Evolutionary conservation across 1,284 basidiomycete genomes (phyloP).

Genomic region (Cutaneotrichosporon mucoides): DNA sequence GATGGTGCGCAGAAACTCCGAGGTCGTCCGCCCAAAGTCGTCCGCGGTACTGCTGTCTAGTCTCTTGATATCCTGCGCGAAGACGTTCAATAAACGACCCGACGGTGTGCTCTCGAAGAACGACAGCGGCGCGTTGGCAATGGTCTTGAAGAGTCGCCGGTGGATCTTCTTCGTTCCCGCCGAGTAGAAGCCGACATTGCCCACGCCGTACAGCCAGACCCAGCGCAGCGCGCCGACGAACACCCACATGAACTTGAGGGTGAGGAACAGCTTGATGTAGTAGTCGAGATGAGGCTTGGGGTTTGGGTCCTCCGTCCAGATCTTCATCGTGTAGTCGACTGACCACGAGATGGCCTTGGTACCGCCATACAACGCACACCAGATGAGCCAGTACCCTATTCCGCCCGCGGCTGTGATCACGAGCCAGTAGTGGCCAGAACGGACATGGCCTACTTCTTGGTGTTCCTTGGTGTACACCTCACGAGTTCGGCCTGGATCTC

Average conservation of each 20-base stretch:
- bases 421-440: constrained; percentile 35
- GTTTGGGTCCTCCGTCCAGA: constrained; percentile 40
- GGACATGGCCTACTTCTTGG: constrained; percentile 55
- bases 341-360: constrained; percentile 26
- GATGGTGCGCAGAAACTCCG: constrained; percentile 41
- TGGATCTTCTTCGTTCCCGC: constrained; percentile 63
- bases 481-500: neutral
- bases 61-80: constrained; percentile 56
- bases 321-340: constrained; percentile 26
- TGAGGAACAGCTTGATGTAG: constrained; percentile 34
- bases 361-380: constrained; percentile 28
- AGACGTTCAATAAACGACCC: constrained; percentile 56
- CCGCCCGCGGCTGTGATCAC: constrained; percentile 45
- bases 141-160: constrained; percentile 55
- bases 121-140: constrained; percentile 64
- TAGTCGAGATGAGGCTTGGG: constrained; percentile 25
- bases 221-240: constrained; percentile 33
- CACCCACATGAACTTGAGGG: constrained; percentile 18
- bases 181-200: constrained; percentile 55
- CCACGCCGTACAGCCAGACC: constrained; percentile 47
- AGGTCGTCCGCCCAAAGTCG: constrained; percentile 63
- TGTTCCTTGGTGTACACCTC: constrained; percentile 66
- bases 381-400: constrained; percentile 42
- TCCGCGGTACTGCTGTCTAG: constrained; percentile 53
- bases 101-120: constrained; percentile 82